Evolutionary conservation across 2,329 filamentous ascomycete species (phyloP), one percentile per base, ranked within the genome.

Genomic region (Alternaria solani): DNA sequence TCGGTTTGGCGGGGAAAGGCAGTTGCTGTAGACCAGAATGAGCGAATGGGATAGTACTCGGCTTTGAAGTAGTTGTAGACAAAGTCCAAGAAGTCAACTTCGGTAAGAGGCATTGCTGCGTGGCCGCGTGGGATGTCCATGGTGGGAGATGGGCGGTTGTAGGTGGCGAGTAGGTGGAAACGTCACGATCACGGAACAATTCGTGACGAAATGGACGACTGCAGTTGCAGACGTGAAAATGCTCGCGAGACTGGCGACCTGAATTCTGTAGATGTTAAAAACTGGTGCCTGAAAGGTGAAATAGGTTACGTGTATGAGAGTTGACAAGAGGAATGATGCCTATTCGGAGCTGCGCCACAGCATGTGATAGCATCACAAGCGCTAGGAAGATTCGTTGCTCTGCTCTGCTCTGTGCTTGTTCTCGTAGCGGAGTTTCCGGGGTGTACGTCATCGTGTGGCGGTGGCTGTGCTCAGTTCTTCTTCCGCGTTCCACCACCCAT

Each of bases 11-110:
- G 63, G 5, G 76, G 76, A 1, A 73, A 67, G 3, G 76, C 76
- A 5, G 74, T 72, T 34, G 76, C 75, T 20, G 76, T 78, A 0
- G 67, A 69, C 70, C 73, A 78, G 47, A 78, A 69, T 7, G 74
- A 77, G 23, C 75, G 70, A 11, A 78, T 77, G 4, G 76, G 76
- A 3, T 72, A 67, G 47, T 78, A 78, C 67, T 78, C 76, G 16
- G 75, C 75, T 60, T 77, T 78, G 69, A 71, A 78, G 54, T 78
- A 78, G 49, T 77, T 78, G 63, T 63, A 75, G 7, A 77, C 59
- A 51, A 78, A 78, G 46, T 77, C 75, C 6, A 75, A 57, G 30
- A 78, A 73, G 47, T 78, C 76, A 7, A 58, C 51, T 49, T 76
- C 75, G 25, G 64, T 74, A 14, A 78, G 69, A 4, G 76, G 75